phyloP scores from a whole-genome alignment of 331 rosid species.

The Prunus yedoensis region DNA sequence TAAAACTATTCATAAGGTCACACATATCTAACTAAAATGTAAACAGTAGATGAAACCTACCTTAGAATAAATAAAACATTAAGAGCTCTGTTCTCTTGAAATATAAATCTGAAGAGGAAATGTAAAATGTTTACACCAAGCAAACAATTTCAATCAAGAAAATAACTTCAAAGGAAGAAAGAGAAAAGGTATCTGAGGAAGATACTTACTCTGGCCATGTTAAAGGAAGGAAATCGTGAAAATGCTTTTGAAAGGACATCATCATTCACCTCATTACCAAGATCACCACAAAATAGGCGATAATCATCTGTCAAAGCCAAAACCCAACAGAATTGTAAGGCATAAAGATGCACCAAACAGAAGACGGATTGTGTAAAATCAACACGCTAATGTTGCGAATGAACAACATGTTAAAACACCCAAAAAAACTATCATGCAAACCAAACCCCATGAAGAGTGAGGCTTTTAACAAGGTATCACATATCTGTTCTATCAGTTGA shows the following conservation, averaged over 20 bases:
- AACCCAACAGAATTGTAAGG: slow-evolving; percentile 12
- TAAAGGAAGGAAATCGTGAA: slow-evolving; percentile 88
- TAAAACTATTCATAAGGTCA: neutral
- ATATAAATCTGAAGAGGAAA: slow-evolving; percentile 62
- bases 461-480: neutral
- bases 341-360: slow-evolving; percentile 19
- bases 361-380: neutral
- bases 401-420: neutral
- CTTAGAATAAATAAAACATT: slow-evolving; percentile 50
- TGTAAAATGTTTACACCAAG: slow-evolving; percentile 44
- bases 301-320: slow-evolving; percentile 67
- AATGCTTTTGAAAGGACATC: slow-evolving; percentile 95
- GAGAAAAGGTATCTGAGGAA: neutral
- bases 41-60: slow-evolving; percentile 54
- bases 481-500: neutral
- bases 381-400: neutral
- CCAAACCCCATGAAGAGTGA: neutral
- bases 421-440: neutral
- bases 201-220: slow-evolving; percentile 80
- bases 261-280: slow-evolving; percentile 97
- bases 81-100: slow-evolving; percentile 56
- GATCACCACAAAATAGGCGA: slow-evolving; percentile 90
- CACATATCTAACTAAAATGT: slow-evolving; percentile 13
- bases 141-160: slow-evolving; percentile 19
- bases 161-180: neutral